Percentiles rank a stretch among this genome's conserved stretches.
Evolutionary conservation across 2,329 filamentous ascomycete genomes (phyloP).

Genomic region (Penicillium concentricum): DNA sequence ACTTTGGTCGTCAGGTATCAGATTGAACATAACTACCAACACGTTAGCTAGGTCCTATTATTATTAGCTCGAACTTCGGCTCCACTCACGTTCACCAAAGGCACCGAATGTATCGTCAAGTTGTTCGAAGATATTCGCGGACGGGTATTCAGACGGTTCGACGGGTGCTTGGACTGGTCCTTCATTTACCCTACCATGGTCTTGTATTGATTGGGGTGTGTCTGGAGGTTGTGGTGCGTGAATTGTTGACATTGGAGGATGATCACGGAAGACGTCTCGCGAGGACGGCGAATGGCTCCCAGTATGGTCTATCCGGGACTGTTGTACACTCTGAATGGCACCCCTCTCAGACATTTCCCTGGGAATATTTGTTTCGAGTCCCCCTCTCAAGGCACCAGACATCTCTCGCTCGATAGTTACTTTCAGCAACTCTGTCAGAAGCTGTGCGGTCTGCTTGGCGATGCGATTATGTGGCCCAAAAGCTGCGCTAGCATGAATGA

Average conservation of each 20-base stretch:
- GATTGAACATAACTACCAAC: constrained; percentile 9
- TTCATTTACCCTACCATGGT: neutral
- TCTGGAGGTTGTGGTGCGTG: neutral
- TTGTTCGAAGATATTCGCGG: constrained; percentile 8
- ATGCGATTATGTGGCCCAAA: constrained; percentile 26
- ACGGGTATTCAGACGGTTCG: neutral
- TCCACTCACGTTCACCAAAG: constrained; percentile 8
- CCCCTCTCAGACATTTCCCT: neutral
- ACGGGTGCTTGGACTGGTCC: neutral
- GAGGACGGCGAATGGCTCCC: too few relatives aligned
- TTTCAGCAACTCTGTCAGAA: constrained; percentile 28
- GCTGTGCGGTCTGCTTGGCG: constrained; percentile 27
- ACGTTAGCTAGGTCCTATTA: neutral
- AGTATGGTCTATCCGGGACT: neutral
- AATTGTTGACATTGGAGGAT: neutral
- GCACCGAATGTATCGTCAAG: constrained; percentile 8
- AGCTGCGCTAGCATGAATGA: constrained; percentile 26
- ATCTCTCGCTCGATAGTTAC: constrained; percentile 24
- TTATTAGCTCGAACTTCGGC: fast-evolving
- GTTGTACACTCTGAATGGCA: neutral
- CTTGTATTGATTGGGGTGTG: neutral
- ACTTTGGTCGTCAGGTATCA: constrained; percentile 9
- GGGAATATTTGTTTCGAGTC: neutral
- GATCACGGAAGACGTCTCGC: neutral
- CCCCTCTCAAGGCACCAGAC: constrained; percentile 2